A percentile compares a stretch with the other conserved stretches of the same genome.
Evolutionary conservation across 192 early-diverging fungal genomes (phyloP).

Genomic region (Rhizophagus clarus): DNA sequence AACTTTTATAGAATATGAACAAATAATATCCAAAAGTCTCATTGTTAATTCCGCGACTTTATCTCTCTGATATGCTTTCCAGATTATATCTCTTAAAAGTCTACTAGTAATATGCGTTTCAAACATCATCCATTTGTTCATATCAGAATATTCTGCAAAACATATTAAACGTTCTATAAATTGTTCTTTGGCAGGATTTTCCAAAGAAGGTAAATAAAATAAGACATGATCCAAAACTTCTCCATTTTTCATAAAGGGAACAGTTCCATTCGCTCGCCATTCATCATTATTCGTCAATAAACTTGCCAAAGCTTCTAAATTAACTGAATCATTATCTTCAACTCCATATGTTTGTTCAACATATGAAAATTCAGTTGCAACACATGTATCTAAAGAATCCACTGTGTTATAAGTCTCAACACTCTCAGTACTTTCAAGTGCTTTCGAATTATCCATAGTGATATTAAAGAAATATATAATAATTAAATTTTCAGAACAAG

Average conservation of each 20-base stretch:
- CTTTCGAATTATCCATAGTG: neutral
- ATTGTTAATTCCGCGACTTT: conserved; percentile 11
- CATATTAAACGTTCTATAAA: conserved; percentile 11
- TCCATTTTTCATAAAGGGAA: neutral
- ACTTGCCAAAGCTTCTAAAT: neutral
- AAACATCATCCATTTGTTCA: conserved; percentile 33
- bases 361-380: neutral
- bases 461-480: neutral
- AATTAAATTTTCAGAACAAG: neutral
- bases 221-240: neutral
- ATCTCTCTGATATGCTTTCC: neutral
- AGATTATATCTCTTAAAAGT: conserved; percentile 4
- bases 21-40: conserved; percentile 26
- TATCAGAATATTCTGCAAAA: conserved; percentile 27
- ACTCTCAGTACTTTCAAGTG: neutral
- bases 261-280: conserved; percentile 12
- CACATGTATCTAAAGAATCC: neutral
- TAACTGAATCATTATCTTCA: neutral
- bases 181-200: conserved; percentile 2
- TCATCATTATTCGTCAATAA: conserved; percentile 15
- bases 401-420: neutral
- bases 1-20: conserved; percentile 31
- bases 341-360: neutral
- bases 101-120: conserved; percentile 5
- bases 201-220: conserved; percentile 13